Percentiles rank a stretch among this genome's conserved stretches.
These are phyloP conservation scores for Leucocoprinus birnbaumii DNA, from an alignment of 768 basidiomycete species.

Conservation along the genomic window DNA sequence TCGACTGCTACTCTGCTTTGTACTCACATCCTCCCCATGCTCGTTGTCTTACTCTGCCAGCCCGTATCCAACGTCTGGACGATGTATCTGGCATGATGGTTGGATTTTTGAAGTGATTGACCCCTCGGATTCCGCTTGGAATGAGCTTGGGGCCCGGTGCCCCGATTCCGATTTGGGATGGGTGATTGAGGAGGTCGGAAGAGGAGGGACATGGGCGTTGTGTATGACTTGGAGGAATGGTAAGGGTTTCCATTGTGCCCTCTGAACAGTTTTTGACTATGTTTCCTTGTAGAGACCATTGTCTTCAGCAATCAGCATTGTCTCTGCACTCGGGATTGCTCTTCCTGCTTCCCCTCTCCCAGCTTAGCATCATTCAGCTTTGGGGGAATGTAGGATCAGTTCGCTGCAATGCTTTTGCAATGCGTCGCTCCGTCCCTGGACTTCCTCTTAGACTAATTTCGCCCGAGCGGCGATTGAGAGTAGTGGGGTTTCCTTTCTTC, in stretches of 20 bases:
- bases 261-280: no score
- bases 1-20: slow-evolving; percentile 22
- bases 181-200: background rate
- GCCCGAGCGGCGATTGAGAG: background rate
- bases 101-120: background rate
- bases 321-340: no score
- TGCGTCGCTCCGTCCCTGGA: background rate
- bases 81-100: background rate
- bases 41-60: slow-evolving; percentile 10
- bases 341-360: no score
- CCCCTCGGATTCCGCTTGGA: no score
- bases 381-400: no score
- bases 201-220: background rate
- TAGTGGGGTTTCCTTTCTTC: background rate
- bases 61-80: background rate
- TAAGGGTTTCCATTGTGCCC: background rate
- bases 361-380: no score
- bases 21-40: slow-evolving; percentile 21
- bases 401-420: no score
- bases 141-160: background rate
- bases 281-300: no score
- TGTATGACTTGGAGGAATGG: background rate
- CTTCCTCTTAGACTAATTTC: background rate
- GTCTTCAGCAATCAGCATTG: no score
- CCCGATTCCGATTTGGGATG: slow-evolving; percentile 4